Conservation (phyloP, 257 asterid species). For the Solanum pimpinellifolium region DNA sequence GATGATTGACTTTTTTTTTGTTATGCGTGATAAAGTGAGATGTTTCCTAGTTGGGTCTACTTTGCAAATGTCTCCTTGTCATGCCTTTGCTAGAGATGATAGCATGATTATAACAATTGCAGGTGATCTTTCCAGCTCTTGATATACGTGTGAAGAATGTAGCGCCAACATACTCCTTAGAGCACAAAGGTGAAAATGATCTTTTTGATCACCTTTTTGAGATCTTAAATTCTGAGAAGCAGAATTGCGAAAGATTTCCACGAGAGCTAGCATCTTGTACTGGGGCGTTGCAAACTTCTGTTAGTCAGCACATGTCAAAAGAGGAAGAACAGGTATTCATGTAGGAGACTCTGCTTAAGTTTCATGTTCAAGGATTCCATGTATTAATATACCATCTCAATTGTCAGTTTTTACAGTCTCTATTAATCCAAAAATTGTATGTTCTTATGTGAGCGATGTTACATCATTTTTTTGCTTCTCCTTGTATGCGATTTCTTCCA, state of each 20-base stretch:
- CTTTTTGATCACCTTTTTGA: slow-evolving; percentile 40
- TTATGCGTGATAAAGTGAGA: neutral
- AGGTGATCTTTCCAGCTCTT: slow-evolving; percentile 46
- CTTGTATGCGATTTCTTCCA: neutral
- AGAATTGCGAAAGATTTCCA: slow-evolving; percentile 16
- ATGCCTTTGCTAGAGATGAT: neutral
- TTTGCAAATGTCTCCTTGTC: neutral
- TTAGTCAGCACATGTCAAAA: slow-evolving; percentile 37
- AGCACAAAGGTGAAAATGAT: slow-evolving; percentile 40
- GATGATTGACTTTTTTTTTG: neutral
- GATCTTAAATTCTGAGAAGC: slow-evolving; percentile 19
- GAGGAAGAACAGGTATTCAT: slow-evolving; percentile 36
- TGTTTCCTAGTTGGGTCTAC: neutral
- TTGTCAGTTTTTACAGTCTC: neutral
- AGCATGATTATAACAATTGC: slow-evolving; percentile 2
- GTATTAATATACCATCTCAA: neutral
- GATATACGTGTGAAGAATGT: slow-evolving; percentile 42
- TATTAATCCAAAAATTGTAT: neutral
- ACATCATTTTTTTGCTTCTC: neutral
- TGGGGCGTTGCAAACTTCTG: slow-evolving; percentile 36
- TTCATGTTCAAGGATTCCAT: neutral
- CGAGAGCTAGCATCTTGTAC: slow-evolving; percentile 35
- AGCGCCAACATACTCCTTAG: slow-evolving; percentile 35
- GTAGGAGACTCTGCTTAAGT: neutral
- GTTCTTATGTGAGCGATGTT: neutral